Base-by-base conservation (phyloP, 1,139 yeast species). In the Candida tropicalis region DNA sequence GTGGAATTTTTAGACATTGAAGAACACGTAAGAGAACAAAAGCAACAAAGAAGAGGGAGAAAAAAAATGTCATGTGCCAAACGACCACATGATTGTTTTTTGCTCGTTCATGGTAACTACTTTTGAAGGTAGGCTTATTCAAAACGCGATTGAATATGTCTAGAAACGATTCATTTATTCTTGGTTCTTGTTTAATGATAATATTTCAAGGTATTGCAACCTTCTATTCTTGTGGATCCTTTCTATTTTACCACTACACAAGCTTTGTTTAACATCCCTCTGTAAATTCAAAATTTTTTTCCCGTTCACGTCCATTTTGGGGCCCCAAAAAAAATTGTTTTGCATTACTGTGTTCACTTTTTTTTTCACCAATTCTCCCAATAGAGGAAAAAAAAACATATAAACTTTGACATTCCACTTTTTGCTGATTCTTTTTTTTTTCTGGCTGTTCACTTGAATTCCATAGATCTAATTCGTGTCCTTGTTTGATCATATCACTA, bases 291-390 rank as follows among this genome's bases (percentile, higher is more conserved):
- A 20, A 18, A 18, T 18, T 20, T 20, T 20, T 20, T 27, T 27
- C 12, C 35, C 35, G 11, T 31, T 31, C 24, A 31, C 35, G 22
- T 31, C 35, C 35, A 12, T n/a, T 31, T 31, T 31, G 23, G 33
- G 10, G 35, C 23, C 10, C 23, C 17, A 23, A 23, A 32, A 33
- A 23, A 22, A 22, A 22, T 8, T 10, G 36, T 33, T 33, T 33
- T 33, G 36, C 36, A 33, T 33, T 33, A 33, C 36, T 33, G 36
- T 35, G 38, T 35, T 35, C 38, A 25, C 31, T 35, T 35, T 35
- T 24, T 34, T 34, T 17, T 35, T 24, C 26, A n/a, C 26, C 24
- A 31, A 18, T 31, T 18, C 23, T 13, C 35, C 25, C 22, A 31
- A 31, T 17, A 18, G 9, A 31, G 13, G 18, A 29, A 29, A 31